These are phyloP conservation scores for Cordyceps javanica DNA, from an alignment of 2,329 filamentous ascomycete species.

Conservation along the genomic window DNA sequence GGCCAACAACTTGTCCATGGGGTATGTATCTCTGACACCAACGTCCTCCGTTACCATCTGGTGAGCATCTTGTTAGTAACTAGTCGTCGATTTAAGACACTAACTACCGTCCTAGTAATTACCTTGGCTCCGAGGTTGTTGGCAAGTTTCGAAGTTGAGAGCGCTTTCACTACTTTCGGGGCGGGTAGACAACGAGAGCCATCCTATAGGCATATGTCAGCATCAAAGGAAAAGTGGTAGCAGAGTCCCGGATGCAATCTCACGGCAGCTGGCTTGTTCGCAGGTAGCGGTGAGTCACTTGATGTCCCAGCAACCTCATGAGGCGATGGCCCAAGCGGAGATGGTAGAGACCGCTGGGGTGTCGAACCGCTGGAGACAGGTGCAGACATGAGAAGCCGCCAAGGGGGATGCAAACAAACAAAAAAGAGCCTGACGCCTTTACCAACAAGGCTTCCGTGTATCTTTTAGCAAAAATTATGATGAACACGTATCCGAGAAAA, in stretches of 20 bases:
- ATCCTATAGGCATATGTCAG: constrained; percentile 17
- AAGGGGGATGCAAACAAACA: constrained; percentile 12
- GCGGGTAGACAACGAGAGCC: constrained; percentile 14
- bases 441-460: background rate
- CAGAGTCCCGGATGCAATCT: background rate
- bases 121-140: constrained; percentile 53
- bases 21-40: constrained; percentile 32
- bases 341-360: constrained; percentile 19
- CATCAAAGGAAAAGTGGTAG: constrained; percentile 15
- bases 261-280: background rate
- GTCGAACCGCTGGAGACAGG: constrained; percentile 23
- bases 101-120: background rate
- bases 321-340: background rate
- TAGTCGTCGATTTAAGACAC: background rate
- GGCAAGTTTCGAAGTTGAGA: constrained; percentile 48
- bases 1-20: constrained; percentile 67
- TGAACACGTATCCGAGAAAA: constrained; percentile 25
- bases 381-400: constrained; percentile 24
- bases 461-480: constrained; percentile 19
- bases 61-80: background rate
- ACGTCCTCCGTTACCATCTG: constrained; percentile 18
- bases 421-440: constrained; percentile 8
- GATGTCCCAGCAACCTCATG: background rate
- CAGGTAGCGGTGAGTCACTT: background rate
- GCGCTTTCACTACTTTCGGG: constrained; percentile 40